These are phyloP conservation scores for Termitomyces sp. DNA, from an alignment of 768 basidiomycete species.

Conservation along the genomic window DNA sequence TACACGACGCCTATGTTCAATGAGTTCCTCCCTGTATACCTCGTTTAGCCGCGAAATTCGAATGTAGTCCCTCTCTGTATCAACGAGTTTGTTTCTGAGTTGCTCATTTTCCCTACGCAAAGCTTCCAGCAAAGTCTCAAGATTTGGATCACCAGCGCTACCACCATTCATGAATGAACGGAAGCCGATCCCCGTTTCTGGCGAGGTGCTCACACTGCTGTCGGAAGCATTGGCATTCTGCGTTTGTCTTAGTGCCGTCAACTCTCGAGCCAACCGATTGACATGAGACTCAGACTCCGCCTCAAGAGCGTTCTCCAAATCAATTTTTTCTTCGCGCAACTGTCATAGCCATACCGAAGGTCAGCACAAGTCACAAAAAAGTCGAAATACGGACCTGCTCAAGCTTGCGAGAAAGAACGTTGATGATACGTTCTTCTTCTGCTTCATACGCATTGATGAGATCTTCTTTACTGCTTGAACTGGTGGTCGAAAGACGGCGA, in stretches of 20 bases:
- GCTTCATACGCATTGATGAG: slow-evolving; percentile 88
- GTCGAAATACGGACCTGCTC: slow-evolving; percentile 54
- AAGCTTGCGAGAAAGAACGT: slow-evolving; percentile 74
- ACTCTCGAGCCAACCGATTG: slow-evolving; percentile 66
- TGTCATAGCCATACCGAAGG: slow-evolving; percentile 18
- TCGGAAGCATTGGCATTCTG: slow-evolving; percentile 34
- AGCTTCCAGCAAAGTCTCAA: slow-evolving; percentile 66
- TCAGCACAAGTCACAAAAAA: background rate
- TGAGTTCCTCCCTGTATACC: slow-evolving; percentile 78
- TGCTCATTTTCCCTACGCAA: slow-evolving; percentile 78
- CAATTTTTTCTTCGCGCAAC: slow-evolving; percentile 83
- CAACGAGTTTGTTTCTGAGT: slow-evolving; percentile 57
- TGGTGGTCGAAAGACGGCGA: slow-evolving; percentile 49
- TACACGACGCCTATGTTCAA: slow-evolving; percentile 71
- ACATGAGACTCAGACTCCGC: slow-evolving; percentile 86
- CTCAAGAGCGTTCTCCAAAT: slow-evolving; percentile 74
- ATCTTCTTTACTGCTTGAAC: slow-evolving; percentile 56
- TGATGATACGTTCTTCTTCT: slow-evolving; percentile 86
- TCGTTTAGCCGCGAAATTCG: slow-evolving; percentile 73
- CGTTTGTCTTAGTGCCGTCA: slow-evolving; percentile 55
- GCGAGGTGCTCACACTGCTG: slow-evolving; percentile 23
- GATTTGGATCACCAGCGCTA: slow-evolving; percentile 30
- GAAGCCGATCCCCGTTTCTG: slow-evolving; percentile 24
- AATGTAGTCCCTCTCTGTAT: slow-evolving; percentile 74
- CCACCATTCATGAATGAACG: slow-evolving; percentile 21